Evolutionary conservation across 176 grass and related monocot genomes (phyloP), one percentile per base, ranked within the genome.

Genomic region (Eleusine indica): DNA sequence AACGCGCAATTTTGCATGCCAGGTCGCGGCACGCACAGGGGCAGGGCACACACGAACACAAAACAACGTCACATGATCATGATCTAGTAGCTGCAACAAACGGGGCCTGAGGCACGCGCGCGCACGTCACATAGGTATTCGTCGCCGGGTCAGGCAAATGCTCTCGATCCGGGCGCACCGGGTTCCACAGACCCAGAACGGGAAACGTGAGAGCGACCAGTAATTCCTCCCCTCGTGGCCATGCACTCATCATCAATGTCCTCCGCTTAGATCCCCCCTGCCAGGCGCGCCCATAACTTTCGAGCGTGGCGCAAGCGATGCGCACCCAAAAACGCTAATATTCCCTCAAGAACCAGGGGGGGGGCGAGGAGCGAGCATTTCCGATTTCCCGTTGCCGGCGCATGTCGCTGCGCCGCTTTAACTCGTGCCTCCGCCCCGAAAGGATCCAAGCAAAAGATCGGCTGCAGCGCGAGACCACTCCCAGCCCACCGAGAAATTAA

Each of bases 381-480:
- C 32, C 32, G 32, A 35, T 35, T 66, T 12, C 29, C 79, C 42
- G 7, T 41, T 60, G 61, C 85, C 77, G 70, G 35, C 46, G 57
- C 5, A 32, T 29, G 61, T 14, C 29, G 28, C 51, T 15, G 71
- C 44, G 71, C 44, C 73, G 21, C 80, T 77, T 65, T 41, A 73
- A 71, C 60, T 64, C 43, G 54, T 66, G 86, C 32, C 86, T 2
- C 66, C 44, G 79, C 10, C 86, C 66, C 40, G 37, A 18, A 71
- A 71, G 62, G 65, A 82, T 82, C 68, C 47, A 81, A 70, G 66
- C 78, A 78, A 90, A 86, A 73, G 58, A 63, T 71, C 22, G 8
- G 35, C 38, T 29, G 35, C 73, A 57, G 60, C 56, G 5, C 8
- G 35, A 39, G 52, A n/a, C 17, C 53, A 60, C 19, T 66, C 63